These are phyloP conservation scores for Mariannaea sp. DNA, from an alignment of 2,329 filamentous ascomycete species.

Conservation along the genomic window DNA sequence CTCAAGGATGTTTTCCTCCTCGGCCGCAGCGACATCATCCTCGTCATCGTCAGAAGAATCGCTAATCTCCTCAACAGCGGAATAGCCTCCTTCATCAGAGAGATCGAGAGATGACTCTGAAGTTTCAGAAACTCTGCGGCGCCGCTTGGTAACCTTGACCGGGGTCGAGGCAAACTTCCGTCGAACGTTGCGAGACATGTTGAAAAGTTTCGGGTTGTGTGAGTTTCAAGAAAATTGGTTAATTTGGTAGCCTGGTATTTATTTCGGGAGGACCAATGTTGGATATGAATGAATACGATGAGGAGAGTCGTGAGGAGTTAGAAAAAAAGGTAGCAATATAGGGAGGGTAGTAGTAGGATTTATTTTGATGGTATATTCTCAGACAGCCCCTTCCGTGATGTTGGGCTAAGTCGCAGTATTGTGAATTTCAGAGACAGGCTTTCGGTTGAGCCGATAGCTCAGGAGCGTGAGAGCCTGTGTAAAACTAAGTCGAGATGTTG, in stretches of 20 bases:
- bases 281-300: too few species aligned
- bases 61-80: conserved; percentile 77
- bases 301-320: too few species aligned
- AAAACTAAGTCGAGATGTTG: conserved; percentile 67
- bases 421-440: conserved; percentile 47
- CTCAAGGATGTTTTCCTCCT: conserved; percentile 74
- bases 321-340: too few species aligned
- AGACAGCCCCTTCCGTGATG: conserved; percentile 37
- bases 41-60: conserved; percentile 80
- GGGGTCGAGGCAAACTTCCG: conserved; percentile 52
- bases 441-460: conserved; percentile 42
- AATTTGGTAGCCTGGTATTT: not conserved
- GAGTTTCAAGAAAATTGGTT: not conserved
- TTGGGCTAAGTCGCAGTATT: conserved; percentile 39
- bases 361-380: conserved; percentile 15
- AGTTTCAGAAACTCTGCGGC: conserved; percentile 56
- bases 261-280: too few species aligned
- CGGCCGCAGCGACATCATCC: conserved; percentile 75
- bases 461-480: conserved; percentile 59
- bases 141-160: conserved; percentile 48
- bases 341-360: too few species aligned
- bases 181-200: conserved; percentile 60
- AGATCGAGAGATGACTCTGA: conserved; percentile 62
- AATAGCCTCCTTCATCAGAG: conserved; percentile 75
- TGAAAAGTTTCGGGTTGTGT: conserved; percentile 7